phyloP scores from a whole-genome alignment of 208 protist genomes.

The Crithidia fasciculata region DNA sequence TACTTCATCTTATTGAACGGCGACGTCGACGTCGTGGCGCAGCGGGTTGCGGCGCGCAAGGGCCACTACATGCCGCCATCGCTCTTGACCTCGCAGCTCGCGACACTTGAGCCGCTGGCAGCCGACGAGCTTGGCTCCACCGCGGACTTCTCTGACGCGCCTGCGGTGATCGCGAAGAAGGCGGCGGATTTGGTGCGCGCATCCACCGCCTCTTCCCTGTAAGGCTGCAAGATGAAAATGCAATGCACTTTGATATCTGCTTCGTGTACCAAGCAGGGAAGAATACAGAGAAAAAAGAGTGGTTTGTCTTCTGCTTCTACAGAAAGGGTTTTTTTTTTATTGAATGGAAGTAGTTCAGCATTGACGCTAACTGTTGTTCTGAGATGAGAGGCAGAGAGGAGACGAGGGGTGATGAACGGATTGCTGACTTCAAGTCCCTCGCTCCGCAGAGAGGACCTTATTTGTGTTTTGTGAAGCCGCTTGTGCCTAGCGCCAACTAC shows the following conservation, averaged over 20 bases:
- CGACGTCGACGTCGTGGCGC: slow-evolving; percentile 32
- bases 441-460: too few species aligned
- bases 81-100: slow-evolving; percentile 69
- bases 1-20: slow-evolving; percentile 69
- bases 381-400: too few species aligned
- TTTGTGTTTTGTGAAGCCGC: too few species aligned
- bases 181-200: slow-evolving; percentile 28
- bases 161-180: slow-evolving; percentile 33
- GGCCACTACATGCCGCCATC: slow-evolving; percentile 73
- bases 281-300: neutral
- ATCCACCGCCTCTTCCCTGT: neutral
- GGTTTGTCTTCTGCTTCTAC: too few species aligned
- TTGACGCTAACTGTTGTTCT: too few species aligned
- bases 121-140: slow-evolving; percentile 41
- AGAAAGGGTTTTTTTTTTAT: neutral
- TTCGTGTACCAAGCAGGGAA: too few species aligned
- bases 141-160: slow-evolving; percentile 31
- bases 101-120: slow-evolving; percentile 52
- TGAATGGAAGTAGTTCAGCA: too few species aligned
- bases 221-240: neutral
- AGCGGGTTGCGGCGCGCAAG: slow-evolving; percentile 45
- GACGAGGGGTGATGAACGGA: too few species aligned
- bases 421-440: too few species aligned
- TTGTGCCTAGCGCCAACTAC: too few species aligned
- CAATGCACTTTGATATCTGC: neutral